Base-by-base conservation (phyloP, 2,329 filamentous ascomycete genomes). In the Penicillium sp. region DNA sequence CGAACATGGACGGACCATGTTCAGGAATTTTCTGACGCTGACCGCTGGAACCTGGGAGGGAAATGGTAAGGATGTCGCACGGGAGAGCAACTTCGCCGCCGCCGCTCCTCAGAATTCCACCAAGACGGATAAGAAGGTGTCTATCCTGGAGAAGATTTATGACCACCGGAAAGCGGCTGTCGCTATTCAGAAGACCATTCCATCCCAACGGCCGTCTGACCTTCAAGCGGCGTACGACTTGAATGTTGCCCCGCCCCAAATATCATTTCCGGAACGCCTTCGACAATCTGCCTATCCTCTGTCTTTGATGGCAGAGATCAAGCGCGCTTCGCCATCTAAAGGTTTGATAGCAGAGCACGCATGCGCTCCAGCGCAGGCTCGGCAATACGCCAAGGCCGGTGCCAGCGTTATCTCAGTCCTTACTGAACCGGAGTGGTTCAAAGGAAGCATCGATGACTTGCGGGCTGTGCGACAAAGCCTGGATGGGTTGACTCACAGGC, bases 341-440 rank as follows among this genome's bases (percentile, higher is more conserved):
- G 96, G 95, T 23, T 87, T 96, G 45, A 98, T 99, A 65, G 92
- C 93, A 0, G 84, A 96, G 2, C 88, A 92, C 29, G 91, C 93
- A 23, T 95, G 91, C 70, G 95, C 95, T 9, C 93, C 95, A 26
- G 88, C 90, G 5, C 95, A 99, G 77, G 95, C 96, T 47, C 88
- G 89, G 66, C 92, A 90, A 68, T 99, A 99, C 76, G 95, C 96
- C 9, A 85, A 95, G 56, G 93, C 95, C 7, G 96, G 95, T 15
- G 95, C 95, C 52, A 98, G 94, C 75, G 92, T 96, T 45, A 99
- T 99, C 68, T 98, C 95, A 1, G 95, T 99, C n/a, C 85, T 99
- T 51, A 99, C 95, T 0, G 95, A 99, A 78, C 95, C 96, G 0
- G 91, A 98, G 73, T 99, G 95, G 95, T 99, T 99, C 84, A 98